phyloP scores from a whole-genome alignment of 2,329 filamentous ascomycete species.

The Calcarisporium arbuscula region DNA sequence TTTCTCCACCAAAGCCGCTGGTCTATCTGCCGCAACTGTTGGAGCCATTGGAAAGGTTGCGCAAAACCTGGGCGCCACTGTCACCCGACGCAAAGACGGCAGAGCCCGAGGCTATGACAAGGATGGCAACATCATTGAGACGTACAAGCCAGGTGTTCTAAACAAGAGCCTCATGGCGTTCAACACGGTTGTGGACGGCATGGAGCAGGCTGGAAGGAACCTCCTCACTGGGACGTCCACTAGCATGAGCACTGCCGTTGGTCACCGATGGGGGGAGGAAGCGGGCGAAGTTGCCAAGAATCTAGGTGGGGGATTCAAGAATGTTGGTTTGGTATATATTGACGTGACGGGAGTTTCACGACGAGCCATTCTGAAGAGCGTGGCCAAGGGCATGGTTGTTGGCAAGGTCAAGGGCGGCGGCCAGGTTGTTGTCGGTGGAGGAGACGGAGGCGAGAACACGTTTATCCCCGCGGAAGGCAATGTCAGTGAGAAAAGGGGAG shows the following conservation, averaged over 20 bases:
- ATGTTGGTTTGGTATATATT: constrained; percentile 94
- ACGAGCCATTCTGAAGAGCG: constrained; percentile 83
- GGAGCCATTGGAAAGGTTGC: constrained; percentile 77
- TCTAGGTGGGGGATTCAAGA: constrained; percentile 83
- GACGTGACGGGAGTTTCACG: constrained; percentile 90
- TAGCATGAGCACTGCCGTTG: constrained; percentile 79
- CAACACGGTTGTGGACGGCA: constrained; percentile 86
- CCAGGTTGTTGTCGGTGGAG: constrained; percentile 67
- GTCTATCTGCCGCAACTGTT: constrained; percentile 77
- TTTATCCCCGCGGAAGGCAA: constrained; percentile 16
- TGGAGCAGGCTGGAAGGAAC: constrained; percentile 78
- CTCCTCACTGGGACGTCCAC: constrained; percentile 67
- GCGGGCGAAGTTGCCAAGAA: constrained; percentile 71
- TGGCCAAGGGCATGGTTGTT: constrained; percentile 94
- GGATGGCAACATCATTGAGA: constrained; percentile 57
- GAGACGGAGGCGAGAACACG: constrained; percentile 29
- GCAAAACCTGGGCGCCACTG: constrained; percentile 78
- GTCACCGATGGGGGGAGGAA: constrained; percentile 83
- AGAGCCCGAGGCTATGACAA: constrained; percentile 57
- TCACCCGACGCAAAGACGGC: constrained; percentile 49
- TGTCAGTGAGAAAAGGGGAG: constrained; percentile 13
- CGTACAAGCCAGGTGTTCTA: constrained; percentile 82
- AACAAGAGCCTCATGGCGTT: constrained; percentile 98
- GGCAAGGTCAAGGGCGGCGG: constrained; percentile 70
- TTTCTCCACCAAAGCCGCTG: constrained; percentile 74